Evolutionary conservation across 352 stramenopile species (phyloP).

Genomic region (Pythium vanterpoolii): DNA sequence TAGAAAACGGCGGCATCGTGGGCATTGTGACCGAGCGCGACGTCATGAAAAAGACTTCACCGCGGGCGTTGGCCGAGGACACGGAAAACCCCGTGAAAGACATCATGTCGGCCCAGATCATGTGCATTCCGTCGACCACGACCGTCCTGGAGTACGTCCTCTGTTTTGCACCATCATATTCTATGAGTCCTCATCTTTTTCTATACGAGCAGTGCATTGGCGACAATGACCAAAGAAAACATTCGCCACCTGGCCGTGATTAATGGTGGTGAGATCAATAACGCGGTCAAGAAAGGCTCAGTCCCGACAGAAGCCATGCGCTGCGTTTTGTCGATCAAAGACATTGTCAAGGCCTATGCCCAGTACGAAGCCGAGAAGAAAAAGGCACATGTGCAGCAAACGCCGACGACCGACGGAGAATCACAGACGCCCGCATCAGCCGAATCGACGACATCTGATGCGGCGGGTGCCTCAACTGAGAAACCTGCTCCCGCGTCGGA

Average conservation of each 20-base stretch:
- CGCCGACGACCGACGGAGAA: background rate
- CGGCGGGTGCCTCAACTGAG: slow-evolving; percentile 7
- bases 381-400: slow-evolving; percentile 13
- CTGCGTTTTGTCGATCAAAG: slow-evolving; percentile 83
- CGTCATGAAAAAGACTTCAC: slow-evolving; percentile 73
- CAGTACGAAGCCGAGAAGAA: slow-evolving; percentile 67
- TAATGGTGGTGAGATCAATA: slow-evolving; percentile 66
- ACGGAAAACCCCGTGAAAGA: slow-evolving; percentile 60
- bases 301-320: slow-evolving; percentile 83
- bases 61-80: slow-evolving; percentile 38
- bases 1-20: slow-evolving; percentile 61
- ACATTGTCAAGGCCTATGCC: slow-evolving; percentile 75
- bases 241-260: slow-evolving; percentile 83
- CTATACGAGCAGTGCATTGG: slow-evolving; percentile 44
- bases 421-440: background rate
- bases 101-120: slow-evolving; percentile 85
- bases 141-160: slow-evolving; percentile 75
- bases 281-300: slow-evolving; percentile 64
- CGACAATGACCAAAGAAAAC: slow-evolving; percentile 87
- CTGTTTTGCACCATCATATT: background rate
- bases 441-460: background rate
- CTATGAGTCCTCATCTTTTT: background rate
- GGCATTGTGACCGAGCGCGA: slow-evolving; percentile 85
- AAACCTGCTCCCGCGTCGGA: background rate
- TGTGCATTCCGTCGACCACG: slow-evolving; percentile 77